Evolutionary conservation across 192 early-diverging fungal genomes (phyloP), one percentile per base, ranked within the genome.

Genomic region (Lobosporangium transversale): DNA sequence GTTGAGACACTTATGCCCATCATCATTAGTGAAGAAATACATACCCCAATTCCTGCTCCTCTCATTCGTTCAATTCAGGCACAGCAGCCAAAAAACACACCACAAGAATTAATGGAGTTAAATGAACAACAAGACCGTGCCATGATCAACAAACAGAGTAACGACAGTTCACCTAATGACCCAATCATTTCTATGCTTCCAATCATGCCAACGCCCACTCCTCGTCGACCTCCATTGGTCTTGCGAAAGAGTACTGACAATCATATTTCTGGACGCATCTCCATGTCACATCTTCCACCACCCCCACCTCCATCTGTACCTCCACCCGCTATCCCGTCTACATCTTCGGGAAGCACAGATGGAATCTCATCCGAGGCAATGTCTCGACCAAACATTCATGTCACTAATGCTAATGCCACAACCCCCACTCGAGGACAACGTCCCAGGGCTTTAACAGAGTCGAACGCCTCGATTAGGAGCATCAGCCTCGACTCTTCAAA

Each of bases 271-370:
- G 20, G 37, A 2, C 62, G 62, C 12, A 23, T 54, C n/a, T 74
- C 62, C 9, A 54, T 47, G 21, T 43, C 37, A 8, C 49, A 48
- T 52, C 62, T 58, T 24, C 70, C 70, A 3, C 70, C 70, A 32
- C 62, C 63, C 1, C 70, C 70, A 0, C 70, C 70, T 2, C 70
- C 70, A 4, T 51, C 42, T n/a, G 52, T 55, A 20, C 70, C 70
- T 18, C 63, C 62, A 42, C 70, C 70, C 23, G 63, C 56, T 14
- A 44, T 75, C 12, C 70, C 70, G 27, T 24, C 18, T n/a, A 35
- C 55, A 24, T 45, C 29, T 11, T n/a, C 56, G 36, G 57, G 29
- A 2, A 17, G 32, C 32, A 11, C 31, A n/a, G 44, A 29, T 21
- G 20, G 54, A 26, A 10, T 18, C n/a, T 67, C 65, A 10, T 20